A percentile compares a stretch with the other conserved stretches of the same genome.
These are phyloP conservation scores for Starmera pachycereana DNA, from an alignment of 805 yeast genomes.

Conservation along the genomic window DNA sequence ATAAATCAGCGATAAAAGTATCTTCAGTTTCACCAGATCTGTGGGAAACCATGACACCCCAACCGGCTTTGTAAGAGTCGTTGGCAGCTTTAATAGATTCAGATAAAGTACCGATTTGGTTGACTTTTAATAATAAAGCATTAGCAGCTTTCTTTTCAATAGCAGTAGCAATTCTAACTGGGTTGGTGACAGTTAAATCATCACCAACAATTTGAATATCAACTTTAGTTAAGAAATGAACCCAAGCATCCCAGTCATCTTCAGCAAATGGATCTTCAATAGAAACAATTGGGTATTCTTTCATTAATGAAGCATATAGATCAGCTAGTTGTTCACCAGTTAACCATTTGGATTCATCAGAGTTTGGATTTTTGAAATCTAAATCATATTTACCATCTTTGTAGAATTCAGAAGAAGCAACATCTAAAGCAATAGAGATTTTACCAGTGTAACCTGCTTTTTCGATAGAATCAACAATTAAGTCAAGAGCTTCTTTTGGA, in stretches of 20 bases:
- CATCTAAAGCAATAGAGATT: conserved; percentile 88
- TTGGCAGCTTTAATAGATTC: conserved; percentile 97
- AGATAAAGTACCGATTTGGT: conserved; percentile 95
- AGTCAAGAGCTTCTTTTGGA: conserved; percentile 95
- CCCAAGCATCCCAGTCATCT: conserved; percentile 99
- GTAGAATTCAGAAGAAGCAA: conserved; percentile 97
- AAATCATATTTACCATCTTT: conserved; percentile 94
- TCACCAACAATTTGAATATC: conserved; percentile 92
- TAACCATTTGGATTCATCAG: conserved; percentile 87
- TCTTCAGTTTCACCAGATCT: conserved; percentile 99
- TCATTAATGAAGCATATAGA: conserved; percentile 68
- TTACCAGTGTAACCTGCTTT: conserved; percentile 92
- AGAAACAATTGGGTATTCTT: conserved; percentile 95
- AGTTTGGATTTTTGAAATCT: conserved; percentile 96
- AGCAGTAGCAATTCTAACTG: conserved; percentile 87
- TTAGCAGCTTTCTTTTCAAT: conserved; percentile 93
- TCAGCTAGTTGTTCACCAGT: conserved; percentile 80
- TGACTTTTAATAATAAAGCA: conserved; percentile 92
- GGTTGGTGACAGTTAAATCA: conserved; percentile 98
- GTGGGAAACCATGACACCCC: conserved; percentile 99
- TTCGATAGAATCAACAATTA: conserved; percentile 82
- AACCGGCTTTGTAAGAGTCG: conserved; percentile 89
- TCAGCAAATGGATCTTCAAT: conserved; percentile 99
- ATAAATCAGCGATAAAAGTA: conserved; percentile 93
- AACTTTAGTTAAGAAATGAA: conserved; percentile 67